These are phyloP conservation scores for Neurospora sp. DNA, from an alignment of 495 filamentous ascomycete genomes.

Conservation along the genomic window DNA sequence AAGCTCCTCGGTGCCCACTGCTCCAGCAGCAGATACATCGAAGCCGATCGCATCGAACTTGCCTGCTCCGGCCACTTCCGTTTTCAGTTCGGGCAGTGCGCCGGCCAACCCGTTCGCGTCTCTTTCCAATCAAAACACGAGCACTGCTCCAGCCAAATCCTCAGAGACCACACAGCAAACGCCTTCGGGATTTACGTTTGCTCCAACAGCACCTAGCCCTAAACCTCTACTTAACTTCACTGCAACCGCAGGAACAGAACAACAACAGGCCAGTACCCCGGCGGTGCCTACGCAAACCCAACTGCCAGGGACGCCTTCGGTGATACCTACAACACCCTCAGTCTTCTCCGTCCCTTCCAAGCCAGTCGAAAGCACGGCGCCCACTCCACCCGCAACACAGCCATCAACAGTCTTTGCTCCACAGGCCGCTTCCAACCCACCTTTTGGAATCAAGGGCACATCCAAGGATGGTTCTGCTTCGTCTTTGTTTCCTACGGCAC, in stretches of 20 bases:
- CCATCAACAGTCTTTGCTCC: constrained; percentile 3
- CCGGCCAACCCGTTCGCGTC: background rate
- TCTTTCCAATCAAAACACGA: background rate
- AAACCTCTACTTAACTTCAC: background rate
- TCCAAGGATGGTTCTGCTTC: background rate
- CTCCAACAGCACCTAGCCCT: background rate
- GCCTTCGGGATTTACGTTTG: background rate
- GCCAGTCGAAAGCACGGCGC: background rate
- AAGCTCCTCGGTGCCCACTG: background rate
- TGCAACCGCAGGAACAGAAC: background rate
- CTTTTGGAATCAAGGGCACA: background rate
- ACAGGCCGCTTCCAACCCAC: background rate
- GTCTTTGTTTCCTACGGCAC: background rate
- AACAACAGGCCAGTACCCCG: background rate
- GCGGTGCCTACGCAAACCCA: background rate
- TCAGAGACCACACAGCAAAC: background rate
- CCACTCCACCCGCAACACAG: background rate
- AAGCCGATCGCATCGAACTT: background rate
- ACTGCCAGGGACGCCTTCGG: background rate
- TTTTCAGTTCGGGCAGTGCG: background rate
- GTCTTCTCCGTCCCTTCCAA: background rate
- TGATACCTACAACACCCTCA: background rate
- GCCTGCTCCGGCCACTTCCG: background rate
- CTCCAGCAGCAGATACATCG: background rate
- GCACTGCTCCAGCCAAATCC: background rate